phyloP scores from a whole-genome alignment of 2,329 filamentous ascomycete genomes.

The Pyrenochaeta sp. region DNA sequence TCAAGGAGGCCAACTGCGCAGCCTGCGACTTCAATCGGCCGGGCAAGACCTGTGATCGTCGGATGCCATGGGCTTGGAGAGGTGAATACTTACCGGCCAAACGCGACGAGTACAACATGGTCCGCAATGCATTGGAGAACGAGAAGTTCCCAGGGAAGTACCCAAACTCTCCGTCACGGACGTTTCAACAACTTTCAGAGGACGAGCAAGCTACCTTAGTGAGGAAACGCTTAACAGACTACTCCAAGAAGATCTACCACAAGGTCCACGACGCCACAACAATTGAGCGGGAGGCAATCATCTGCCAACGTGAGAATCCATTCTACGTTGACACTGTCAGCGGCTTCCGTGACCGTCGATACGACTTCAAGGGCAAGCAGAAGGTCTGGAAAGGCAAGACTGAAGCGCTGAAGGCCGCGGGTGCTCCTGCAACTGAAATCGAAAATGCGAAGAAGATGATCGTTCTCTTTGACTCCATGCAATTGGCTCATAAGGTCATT shows the following conservation, averaged over 20 bases:
- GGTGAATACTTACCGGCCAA: constrained; percentile 97
- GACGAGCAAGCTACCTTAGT: constrained; percentile 85
- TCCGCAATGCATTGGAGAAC: constrained; percentile 87
- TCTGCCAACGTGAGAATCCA: constrained; percentile 96
- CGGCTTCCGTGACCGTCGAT: constrained; percentile 94
- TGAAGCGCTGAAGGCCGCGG: constrained; percentile 81
- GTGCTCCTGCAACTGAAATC: constrained; percentile 77
- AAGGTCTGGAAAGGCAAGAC: constrained; percentile 99
- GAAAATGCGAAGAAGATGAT: constrained; percentile 99
- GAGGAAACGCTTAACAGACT: constrained; percentile 87
- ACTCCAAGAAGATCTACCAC: constrained; percentile 99
- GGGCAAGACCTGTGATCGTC: constrained; percentile 94
- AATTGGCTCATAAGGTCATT: constrained; percentile 98
- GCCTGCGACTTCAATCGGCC: constrained; percentile 98
- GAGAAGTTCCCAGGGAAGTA: constrained; percentile 87
- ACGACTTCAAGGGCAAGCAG: constrained; percentile 97
- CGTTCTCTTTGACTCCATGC: constrained; percentile 91
- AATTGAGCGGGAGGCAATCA: constrained; percentile 93
- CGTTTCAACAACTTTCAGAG: constrained; percentile 79
- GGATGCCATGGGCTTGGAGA: constrained; percentile 97
- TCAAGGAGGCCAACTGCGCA: constrained; percentile 92
- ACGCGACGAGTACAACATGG: constrained; percentile 99
- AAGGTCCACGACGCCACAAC: constrained; percentile 97
- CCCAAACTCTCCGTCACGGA: constrained; percentile 73
- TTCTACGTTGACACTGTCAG: constrained; percentile 98